Evolutionary conservation across 768 basidiomycete genomes (phyloP), one percentile per base, ranked within the genome.

Genomic region (Hygrophoropsis aurantiaca): DNA sequence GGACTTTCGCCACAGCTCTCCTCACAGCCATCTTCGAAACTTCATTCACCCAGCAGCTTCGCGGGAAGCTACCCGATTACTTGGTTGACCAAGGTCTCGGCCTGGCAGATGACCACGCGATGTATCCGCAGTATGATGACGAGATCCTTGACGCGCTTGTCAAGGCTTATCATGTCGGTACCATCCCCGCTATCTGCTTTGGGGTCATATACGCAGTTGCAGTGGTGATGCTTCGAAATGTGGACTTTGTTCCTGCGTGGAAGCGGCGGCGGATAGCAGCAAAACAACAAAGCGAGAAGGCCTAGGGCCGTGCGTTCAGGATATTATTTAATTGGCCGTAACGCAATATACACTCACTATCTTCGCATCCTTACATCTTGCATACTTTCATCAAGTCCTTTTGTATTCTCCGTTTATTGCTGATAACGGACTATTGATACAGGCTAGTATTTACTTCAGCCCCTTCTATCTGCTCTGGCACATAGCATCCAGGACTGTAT

Each of bases 1-100:
- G 65, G 15, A 67, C 65, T 35, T 67, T 67, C 24, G 67, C 65
- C 7, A 69, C 65, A 4, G 67, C 67, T 6, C 67, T 67, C 30
- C 61, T 67, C 37, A 67, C 65, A 3, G 67, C 65, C 0, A 44
- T 67, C 11, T 67, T 56, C 5, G 65, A 67, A 44, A 67, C 65
- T 11, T 60, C 52, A 8, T 67, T 67, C 41, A 67, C 67, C 16
- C 47, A 57, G 2, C 56, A 64, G 3, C 59, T 67, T 5, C 51
- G 44, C 37, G 65, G 65, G 20, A 46, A 42, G 1, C 53, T 67
- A 16, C 65, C 65, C 11, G 48, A 53, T 10, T 59, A 60, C 11
- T 57, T 69, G 35, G 59, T 67, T 3, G 16, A 47, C 35, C 65
- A 67, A 46, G 65, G 65, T 2, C 45, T 67, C 32, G 65, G 55